phyloP scores from a whole-genome alignment of 31 red algal species.

The Asparagopsis taxiformis region DNA sequence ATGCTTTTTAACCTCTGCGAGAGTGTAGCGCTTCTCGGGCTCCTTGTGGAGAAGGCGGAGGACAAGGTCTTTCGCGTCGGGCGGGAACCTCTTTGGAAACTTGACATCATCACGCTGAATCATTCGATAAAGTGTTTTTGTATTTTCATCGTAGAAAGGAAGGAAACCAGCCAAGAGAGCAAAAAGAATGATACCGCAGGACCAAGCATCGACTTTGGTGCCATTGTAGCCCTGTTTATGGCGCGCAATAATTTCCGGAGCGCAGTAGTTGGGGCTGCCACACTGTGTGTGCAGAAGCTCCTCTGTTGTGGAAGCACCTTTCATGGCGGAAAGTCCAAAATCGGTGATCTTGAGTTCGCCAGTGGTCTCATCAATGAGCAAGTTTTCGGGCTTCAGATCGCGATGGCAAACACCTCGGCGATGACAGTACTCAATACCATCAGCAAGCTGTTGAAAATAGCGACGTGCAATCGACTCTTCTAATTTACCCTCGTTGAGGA shows the following conservation, averaged over 20 bases:
- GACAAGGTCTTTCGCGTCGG: conserved; percentile 51
- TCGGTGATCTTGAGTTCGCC: conserved; percentile 58
- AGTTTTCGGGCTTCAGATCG: conserved; percentile 76
- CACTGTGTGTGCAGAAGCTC: conserved; percentile 59
- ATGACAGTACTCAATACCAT: conserved; percentile 75
- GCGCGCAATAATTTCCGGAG: conserved; percentile 66
- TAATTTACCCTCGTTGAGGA: conserved; percentile 55
- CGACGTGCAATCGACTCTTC: conserved; percentile 63
- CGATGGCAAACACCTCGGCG: conserved; percentile 71
- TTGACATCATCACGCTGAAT: conserved; percentile 75
- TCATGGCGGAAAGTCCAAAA: conserved; percentile 34
- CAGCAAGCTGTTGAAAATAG: conserved; percentile 77
- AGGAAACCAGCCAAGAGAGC: conserved; percentile 75
- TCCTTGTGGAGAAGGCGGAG: conserved; percentile 80
- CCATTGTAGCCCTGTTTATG: conserved; percentile 72
- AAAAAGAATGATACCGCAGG: conserved; percentile 83
- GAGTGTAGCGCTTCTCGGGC: conserved; percentile 78
- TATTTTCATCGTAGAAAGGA: conserved; percentile 90
- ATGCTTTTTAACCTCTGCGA: conserved; percentile 77
- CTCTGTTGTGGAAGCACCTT: conserved; percentile 44
- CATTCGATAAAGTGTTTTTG: conserved; percentile 70
- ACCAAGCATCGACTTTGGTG: conserved; percentile 75
- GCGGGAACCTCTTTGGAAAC: conserved; percentile 70
- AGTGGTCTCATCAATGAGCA: conserved; percentile 51
- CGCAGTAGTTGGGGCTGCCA: conserved; percentile 60